Percentiles rank a stretch among this genome's conserved stretches.
These are phyloP conservation scores for Stylosanthes scabra DNA, from an alignment of 331 rosid genomes.

Conservation along the genomic window DNA sequence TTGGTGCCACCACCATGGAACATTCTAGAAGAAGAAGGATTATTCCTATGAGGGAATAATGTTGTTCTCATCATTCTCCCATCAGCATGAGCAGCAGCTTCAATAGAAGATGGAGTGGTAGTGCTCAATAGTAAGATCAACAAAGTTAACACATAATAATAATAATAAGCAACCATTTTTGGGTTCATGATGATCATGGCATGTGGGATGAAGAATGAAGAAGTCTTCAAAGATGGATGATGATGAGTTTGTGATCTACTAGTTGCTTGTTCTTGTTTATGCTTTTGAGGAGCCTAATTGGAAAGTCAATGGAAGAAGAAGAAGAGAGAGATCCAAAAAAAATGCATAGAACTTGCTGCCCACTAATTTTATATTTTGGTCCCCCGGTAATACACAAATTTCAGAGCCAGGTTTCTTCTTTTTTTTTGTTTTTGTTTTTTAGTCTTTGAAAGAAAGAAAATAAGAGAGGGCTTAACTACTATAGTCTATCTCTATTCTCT, in stretches of 20 bases:
- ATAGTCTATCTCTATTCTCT: neutral
- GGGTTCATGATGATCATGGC: conserved; percentile 60
- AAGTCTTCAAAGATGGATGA: too few species aligned
- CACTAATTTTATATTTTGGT: conserved; percentile 35
- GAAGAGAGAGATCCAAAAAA: conserved; percentile 46
- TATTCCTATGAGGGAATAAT: conserved; percentile 25
- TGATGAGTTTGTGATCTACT: conserved; percentile 19
- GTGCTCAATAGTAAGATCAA: conserved; percentile 48
- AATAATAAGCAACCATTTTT: conserved; percentile 38
- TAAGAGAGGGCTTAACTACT: conserved; percentile 21
- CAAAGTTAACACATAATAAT: conserved; percentile 46
- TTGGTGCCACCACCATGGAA: conserved; percentile 45
- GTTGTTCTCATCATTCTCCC: conserved; percentile 31
- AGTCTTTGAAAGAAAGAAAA: conserved; percentile 12
- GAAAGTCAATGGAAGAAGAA: conserved; percentile 58
- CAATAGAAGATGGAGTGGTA: conserved; percentile 44
- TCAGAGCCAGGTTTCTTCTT: conserved; percentile 51
- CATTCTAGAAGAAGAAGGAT: conserved; percentile 14
- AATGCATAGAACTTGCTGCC: conserved; percentile 73
- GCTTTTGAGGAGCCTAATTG: conserved; percentile 43
- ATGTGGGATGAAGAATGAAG: conserved; percentile 42
- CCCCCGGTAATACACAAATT: conserved; percentile 36
- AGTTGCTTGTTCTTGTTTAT: too few species aligned
- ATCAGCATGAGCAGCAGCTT: conserved; percentile 43
- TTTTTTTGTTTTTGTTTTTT: neutral